A percentile compares a stretch with the other conserved stretches of the same genome.
phyloP scores from a whole-genome alignment of 805 yeast genomes.

The Suhomyces sp. region DNA sequence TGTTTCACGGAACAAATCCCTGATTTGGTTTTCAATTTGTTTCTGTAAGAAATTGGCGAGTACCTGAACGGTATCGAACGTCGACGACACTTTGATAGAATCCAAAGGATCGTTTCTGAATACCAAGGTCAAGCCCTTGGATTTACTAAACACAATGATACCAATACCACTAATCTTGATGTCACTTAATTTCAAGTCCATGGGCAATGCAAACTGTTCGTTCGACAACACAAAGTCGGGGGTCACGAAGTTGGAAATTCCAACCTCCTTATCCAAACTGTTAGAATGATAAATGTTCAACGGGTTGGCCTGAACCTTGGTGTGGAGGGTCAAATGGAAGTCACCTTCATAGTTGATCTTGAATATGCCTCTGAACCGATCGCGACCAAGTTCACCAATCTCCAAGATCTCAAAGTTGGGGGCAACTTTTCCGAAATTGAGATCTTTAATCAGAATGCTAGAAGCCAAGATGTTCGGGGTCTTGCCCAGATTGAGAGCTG shows the following conservation, averaged over 20 bases:
- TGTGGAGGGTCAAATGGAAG: conserved; percentile 69
- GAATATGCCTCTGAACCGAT: conserved; percentile 78
- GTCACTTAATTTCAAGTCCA: conserved; percentile 70
- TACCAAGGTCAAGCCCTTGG: conserved; percentile 82
- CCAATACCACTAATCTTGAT: conserved; percentile 78
- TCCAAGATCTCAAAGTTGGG: conserved; percentile 78
- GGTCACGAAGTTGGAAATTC: conserved; percentile 47
- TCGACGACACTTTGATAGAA: conserved; percentile 74
- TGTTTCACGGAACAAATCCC: conserved; percentile 80
- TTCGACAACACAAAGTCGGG: conserved; percentile 68
- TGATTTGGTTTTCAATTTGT: conserved; percentile 77
- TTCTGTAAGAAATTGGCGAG: conserved; percentile 79
- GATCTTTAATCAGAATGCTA: conserved; percentile 62
- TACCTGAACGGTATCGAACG: conserved; percentile 83
- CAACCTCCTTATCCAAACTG: conserved; percentile 35
- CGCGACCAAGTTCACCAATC: conserved; percentile 76
- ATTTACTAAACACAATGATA: conserved; percentile 75
- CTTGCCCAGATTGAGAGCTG: conserved; percentile 71
- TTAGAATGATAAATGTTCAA: conserved; percentile 62
- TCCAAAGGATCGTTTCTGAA: conserved; percentile 89
- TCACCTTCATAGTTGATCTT: conserved; percentile 75
- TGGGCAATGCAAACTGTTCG: conserved; percentile 72
- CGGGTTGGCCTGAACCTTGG: conserved; percentile 83
- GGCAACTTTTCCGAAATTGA: conserved; percentile 70
- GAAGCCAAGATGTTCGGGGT: conserved; percentile 71